phyloP scores from a whole-genome alignment of 1,284 basidiomycete genomes.

The Volvariella surrecta region DNA sequence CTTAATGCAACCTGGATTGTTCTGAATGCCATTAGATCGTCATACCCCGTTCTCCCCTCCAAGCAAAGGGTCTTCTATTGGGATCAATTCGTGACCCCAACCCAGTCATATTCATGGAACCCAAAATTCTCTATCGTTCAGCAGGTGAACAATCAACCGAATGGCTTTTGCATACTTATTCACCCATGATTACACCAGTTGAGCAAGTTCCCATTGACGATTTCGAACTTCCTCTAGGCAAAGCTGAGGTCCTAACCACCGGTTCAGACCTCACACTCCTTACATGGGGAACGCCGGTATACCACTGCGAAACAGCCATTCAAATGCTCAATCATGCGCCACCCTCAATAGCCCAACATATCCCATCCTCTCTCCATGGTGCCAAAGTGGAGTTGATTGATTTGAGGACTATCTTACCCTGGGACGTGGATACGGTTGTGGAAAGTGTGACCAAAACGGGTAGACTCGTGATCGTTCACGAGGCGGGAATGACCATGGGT shows the following conservation, averaged over 20 bases:
- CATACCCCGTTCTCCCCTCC: constrained; percentile 87
- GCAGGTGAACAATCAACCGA: constrained; percentile 35
- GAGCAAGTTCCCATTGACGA: constrained; percentile 92
- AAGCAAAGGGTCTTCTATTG: constrained; percentile 88
- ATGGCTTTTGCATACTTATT: background rate
- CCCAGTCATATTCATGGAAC: constrained; percentile 92
- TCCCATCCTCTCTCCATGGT: constrained; percentile 61
- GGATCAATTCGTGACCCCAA: constrained; percentile 86
- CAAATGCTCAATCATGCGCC: constrained; percentile 64
- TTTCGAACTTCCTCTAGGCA: constrained; percentile 72
- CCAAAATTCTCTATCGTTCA: constrained; percentile 84
- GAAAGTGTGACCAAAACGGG: constrained; percentile 81
- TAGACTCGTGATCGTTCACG: constrained; percentile 83
- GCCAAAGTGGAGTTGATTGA: constrained; percentile 88
- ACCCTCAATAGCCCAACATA: constrained; percentile 51
- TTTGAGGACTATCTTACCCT: constrained; percentile 82
- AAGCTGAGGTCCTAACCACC: constrained; percentile 66
- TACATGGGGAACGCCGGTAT: constrained; percentile 89
- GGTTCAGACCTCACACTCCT: constrained; percentile 85
- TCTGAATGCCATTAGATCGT: constrained; percentile 51
- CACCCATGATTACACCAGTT: constrained; percentile 31
- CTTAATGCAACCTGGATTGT: background rate
- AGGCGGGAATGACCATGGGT: constrained; percentile 79
- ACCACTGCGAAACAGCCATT: constrained; percentile 80
- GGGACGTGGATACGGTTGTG: constrained; percentile 77